Conservation (phyloP, 305 asterid species). For the Caryopteris hybrid region DNA sequence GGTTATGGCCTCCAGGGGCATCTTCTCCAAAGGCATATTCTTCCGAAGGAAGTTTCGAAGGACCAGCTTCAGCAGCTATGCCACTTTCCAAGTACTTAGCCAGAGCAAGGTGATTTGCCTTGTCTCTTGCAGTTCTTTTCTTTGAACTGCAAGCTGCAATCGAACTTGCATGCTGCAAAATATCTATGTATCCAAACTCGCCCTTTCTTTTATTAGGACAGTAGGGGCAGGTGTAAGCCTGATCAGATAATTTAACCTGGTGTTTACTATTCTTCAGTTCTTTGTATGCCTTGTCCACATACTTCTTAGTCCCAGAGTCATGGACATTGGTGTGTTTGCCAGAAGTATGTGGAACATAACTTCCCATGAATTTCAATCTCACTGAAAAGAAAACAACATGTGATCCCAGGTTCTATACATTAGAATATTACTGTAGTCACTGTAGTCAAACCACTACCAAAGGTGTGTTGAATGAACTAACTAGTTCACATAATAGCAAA, state of each 20-base stretch:
- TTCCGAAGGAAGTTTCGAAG: constrained; percentile 31
- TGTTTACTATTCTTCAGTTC: constrained; percentile 51
- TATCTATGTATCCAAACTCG: constrained; percentile 40
- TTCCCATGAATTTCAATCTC: constrained; percentile 37
- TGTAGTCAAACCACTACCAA: background rate
- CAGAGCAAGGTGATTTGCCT: constrained; percentile 61
- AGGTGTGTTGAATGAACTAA: background rate
- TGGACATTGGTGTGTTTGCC: constrained; percentile 41
- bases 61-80: constrained; percentile 33
- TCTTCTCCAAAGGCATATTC: too few species aligned
- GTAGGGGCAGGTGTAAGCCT: constrained; percentile 56
- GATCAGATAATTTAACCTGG: constrained; percentile 46
- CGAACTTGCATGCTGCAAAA: constrained; percentile 56
- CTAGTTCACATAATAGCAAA: background rate
- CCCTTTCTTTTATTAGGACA: constrained; percentile 58
- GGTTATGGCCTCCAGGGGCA: constrained; percentile 40
- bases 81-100: constrained; percentile 53
- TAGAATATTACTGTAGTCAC: background rate
- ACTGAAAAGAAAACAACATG: constrained; percentile 12
- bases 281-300: constrained; percentile 39
- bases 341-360: constrained; percentile 33
- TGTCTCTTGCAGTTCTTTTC: constrained; percentile 56
- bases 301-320: constrained; percentile 41
- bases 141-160: constrained; percentile 45
- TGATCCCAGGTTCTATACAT: background rate